A percentile compares a stretch with the other conserved stretches of the same genome.
Conservation (phyloP, 192 early-diverging fungal genomes). For the Phycomyces blakesleeanus region DNA sequence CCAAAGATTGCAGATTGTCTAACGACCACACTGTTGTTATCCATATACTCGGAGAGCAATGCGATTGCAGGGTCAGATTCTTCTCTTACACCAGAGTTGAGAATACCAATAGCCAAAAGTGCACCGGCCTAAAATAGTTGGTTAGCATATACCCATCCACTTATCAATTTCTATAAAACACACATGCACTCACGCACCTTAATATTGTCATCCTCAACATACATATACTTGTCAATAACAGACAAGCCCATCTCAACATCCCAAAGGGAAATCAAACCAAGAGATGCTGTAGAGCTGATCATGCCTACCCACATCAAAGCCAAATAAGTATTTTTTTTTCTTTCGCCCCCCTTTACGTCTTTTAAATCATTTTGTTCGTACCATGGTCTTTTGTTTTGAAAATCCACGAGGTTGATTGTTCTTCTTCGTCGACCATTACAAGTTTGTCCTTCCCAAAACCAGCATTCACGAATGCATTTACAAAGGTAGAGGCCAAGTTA, state of each 20-base stretch:
- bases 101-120: slow-evolving; percentile 88
- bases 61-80: slow-evolving; percentile 92
- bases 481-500: slow-evolving; percentile 96
- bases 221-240: slow-evolving; percentile 93
- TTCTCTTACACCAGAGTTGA: slow-evolving; percentile 85
- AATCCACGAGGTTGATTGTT: slow-evolving; percentile 74
- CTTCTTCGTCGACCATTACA: slow-evolving; percentile 71
- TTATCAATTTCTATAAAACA: not conserved
- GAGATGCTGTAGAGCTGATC: slow-evolving; percentile 91
- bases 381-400: slow-evolving; percentile 98
- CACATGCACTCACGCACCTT: too few relatives aligned
- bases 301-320: slow-evolving; percentile 54
- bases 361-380: slow-evolving; percentile 13
- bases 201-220: slow-evolving; percentile 84
- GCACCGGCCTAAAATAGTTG: slow-evolving; percentile 68
- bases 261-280: slow-evolving; percentile 93
- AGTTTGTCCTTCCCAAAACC: slow-evolving; percentile 96
- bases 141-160: not conserved
- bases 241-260: slow-evolving; percentile 87
- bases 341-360: too few relatives aligned
- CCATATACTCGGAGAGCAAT: slow-evolving; percentile 78
- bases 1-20: slow-evolving; percentile 82
- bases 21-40: slow-evolving; percentile 53
- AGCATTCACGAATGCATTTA: slow-evolving; percentile 98
- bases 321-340: too few relatives aligned